phyloP scores from a whole-genome alignment of 2,329 filamentous ascomycete genomes.

The Didymella keratinophila region DNA sequence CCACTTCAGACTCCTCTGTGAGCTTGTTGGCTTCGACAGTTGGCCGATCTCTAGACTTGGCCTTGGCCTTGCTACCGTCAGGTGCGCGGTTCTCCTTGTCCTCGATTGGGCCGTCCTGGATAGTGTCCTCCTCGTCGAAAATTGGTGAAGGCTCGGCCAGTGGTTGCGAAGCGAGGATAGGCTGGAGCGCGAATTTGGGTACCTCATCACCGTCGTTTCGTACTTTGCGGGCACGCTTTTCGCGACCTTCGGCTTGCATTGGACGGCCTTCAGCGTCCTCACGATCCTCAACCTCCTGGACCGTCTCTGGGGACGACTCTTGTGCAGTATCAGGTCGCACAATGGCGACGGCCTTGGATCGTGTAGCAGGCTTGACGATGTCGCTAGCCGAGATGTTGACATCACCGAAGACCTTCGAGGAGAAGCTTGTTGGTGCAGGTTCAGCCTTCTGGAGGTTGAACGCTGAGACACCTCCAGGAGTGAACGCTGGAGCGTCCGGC shows the following conservation, averaged over 20 bases:
- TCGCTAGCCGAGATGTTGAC: constrained; percentile 66
- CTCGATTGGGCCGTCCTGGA: constrained; percentile 35
- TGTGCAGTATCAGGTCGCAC: constrained; percentile 64
- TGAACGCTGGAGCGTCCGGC: constrained; percentile 80
- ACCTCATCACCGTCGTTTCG: constrained; percentile 75
- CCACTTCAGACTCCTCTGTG: constrained; percentile 30
- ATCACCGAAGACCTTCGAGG: constrained; percentile 48
- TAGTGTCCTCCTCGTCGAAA: constrained; percentile 32
- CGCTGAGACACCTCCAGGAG: constrained; percentile 32
- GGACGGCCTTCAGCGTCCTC: constrained; percentile 69
- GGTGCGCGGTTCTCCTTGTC: constrained; percentile 51
- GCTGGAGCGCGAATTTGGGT: constrained; percentile 71
- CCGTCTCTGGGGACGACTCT: constrained; percentile 53
- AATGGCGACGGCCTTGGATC: constrained; percentile 85
- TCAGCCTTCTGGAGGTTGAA: constrained; percentile 34
- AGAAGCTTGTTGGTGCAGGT: constrained; percentile 38
- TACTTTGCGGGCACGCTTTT: constrained; percentile 76
- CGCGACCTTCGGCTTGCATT: constrained; percentile 70
- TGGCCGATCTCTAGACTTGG: constrained; percentile 37
- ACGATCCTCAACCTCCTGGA: constrained; percentile 47
- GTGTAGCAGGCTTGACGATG: constrained; percentile 70
- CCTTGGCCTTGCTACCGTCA: constrained; percentile 27
- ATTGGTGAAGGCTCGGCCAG: constrained; percentile 39
- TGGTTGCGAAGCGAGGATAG: constrained; percentile 50
- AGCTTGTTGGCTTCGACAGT: constrained; percentile 23